Evolutionary conservation across 2,329 filamentous ascomycete species (phyloP).

Genomic region (Penicillium sp.): DNA sequence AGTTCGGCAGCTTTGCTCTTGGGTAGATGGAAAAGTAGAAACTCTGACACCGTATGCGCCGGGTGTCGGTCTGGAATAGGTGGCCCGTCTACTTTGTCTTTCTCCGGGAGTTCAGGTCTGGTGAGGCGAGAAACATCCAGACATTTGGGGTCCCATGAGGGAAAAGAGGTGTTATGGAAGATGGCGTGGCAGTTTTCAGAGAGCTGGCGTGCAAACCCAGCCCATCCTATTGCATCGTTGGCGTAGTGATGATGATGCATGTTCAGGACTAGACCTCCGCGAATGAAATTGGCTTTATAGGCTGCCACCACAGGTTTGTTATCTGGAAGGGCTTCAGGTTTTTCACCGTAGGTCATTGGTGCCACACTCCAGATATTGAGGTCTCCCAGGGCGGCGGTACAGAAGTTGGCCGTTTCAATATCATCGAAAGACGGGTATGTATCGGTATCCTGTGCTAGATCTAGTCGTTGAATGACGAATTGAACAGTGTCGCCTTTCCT

Average conservation of each 20-base stretch:
- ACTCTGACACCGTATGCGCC: constrained; percentile 17
- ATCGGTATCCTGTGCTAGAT: constrained; percentile 34
- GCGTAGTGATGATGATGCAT: constrained; percentile 51
- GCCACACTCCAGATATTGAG: constrained; percentile 40
- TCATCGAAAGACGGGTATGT: constrained; percentile 47
- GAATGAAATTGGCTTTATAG: constrained; percentile 50
- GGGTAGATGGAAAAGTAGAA: constrained; percentile 50
- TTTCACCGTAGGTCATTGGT: constrained; percentile 40
- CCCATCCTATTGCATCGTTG: constrained; percentile 51
- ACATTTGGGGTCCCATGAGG: constrained; percentile 41
- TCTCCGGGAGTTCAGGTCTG: constrained; percentile 30
- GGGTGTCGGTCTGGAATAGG: constrained; percentile 13
- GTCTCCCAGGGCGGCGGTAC: constrained; percentile 37
- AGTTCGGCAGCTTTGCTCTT: constrained; percentile 49
- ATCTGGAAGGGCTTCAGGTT: constrained; percentile 41
- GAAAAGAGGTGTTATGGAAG: constrained; percentile 32
- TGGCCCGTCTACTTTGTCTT: constrained; percentile 22
- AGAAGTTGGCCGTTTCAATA: constrained; percentile 43
- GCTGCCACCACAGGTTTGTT: constrained; percentile 39
- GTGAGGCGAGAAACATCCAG: constrained; percentile 43
- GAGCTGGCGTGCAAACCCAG: constrained; percentile 44
- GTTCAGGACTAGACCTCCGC: constrained; percentile 47
- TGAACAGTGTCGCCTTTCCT: constrained; percentile 38
- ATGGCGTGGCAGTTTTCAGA: constrained; percentile 50
- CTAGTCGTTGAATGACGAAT: constrained; percentile 45